These are phyloP conservation scores for Marchantia polymorpha DNA, from an alignment of 225 moss, liverwort and hornwort genomes.

Conservation along the genomic window DNA sequence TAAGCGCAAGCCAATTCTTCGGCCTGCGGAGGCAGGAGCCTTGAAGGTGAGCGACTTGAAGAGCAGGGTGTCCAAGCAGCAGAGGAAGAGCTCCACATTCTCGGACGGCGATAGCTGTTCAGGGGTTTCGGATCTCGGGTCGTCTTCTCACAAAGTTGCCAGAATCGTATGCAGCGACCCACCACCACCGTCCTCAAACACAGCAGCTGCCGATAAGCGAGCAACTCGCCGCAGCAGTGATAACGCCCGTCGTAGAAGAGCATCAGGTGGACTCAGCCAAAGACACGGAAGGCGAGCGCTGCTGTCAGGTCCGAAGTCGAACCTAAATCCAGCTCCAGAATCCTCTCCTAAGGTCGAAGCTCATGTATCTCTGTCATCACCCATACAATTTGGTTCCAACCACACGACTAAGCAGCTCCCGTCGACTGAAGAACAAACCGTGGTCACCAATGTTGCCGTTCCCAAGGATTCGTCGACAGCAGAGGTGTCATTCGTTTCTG, in stretches of 20 bases:
- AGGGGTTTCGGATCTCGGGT: background rate
- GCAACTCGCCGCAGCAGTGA: constrained; percentile 16
- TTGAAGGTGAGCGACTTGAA: background rate
- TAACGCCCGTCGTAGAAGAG: constrained; percentile 19
- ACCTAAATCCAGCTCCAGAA: background rate
- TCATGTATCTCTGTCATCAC: background rate
- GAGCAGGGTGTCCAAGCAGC: constrained; percentile 5
- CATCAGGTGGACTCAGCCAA: background rate
- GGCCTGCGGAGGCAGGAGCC: constrained; percentile 5
- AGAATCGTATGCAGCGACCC: background rate
- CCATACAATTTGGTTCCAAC: background rate
- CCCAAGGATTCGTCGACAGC: background rate
- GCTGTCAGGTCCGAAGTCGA: background rate
- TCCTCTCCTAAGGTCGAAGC: too few relatives aligned
- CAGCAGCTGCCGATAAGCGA: background rate
- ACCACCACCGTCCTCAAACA: background rate
- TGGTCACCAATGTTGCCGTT: background rate
- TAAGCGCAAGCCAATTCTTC: constrained; percentile 25
- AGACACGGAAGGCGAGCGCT: background rate
- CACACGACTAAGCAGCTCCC: background rate
- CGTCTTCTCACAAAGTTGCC: background rate
- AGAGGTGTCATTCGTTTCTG: background rate
- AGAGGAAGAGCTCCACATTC: constrained; percentile 2
- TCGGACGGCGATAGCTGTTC: background rate
- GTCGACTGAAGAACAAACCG: background rate